Evolutionary conservation across 257 asterid species (phyloP).

Genomic region (Nicotiana tomentosiformis): DNA sequence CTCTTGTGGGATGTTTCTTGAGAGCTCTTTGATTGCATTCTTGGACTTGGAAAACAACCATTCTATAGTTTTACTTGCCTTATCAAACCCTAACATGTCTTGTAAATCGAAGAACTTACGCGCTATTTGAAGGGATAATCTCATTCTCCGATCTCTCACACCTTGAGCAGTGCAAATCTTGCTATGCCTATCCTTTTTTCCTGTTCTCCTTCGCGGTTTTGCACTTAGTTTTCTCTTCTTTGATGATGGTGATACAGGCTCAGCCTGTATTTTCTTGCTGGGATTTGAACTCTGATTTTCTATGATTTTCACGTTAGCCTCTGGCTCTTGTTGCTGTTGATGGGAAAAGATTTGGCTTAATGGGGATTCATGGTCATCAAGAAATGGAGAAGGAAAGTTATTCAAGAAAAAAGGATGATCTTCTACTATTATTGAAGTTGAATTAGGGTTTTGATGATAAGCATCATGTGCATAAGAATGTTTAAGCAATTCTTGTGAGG

Average conservation of each 20-base stretch:
- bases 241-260: background rate
- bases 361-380: slow-evolving; percentile 44
- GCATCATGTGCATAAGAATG: slow-evolving; percentile 10
- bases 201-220: slow-evolving; percentile 35
- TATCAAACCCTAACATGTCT: slow-evolving; percentile 66
- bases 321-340: slow-evolving; percentile 7
- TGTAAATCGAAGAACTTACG: slow-evolving; percentile 73
- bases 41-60: slow-evolving; percentile 62
- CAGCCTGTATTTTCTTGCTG: background rate
- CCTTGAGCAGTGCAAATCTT: slow-evolving; percentile 79
- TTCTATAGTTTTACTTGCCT: slow-evolving; percentile 73
- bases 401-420: slow-evolving; percentile 20
- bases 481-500: slow-evolving; percentile 15
- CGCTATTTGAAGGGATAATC: slow-evolving; percentile 62
- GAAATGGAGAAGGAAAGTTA: slow-evolving; percentile 38
- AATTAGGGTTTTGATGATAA: slow-evolving; percentile 25
- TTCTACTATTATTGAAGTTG: slow-evolving; percentile 11
- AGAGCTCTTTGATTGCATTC: slow-evolving; percentile 51
- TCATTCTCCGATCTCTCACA: slow-evolving; percentile 60
- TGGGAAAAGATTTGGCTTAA: slow-evolving; percentile 35
- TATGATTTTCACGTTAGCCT: background rate
- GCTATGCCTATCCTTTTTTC: slow-evolving; percentile 77
- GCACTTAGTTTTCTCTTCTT: slow-evolving; percentile 22
- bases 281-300: background rate
- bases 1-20: slow-evolving; percentile 17